A percentile compares a stretch with the other conserved stretches of the same genome.
Conservation (phyloP, 1,284 basidiomycete species). For the Kwoniella shivajii region DNA sequence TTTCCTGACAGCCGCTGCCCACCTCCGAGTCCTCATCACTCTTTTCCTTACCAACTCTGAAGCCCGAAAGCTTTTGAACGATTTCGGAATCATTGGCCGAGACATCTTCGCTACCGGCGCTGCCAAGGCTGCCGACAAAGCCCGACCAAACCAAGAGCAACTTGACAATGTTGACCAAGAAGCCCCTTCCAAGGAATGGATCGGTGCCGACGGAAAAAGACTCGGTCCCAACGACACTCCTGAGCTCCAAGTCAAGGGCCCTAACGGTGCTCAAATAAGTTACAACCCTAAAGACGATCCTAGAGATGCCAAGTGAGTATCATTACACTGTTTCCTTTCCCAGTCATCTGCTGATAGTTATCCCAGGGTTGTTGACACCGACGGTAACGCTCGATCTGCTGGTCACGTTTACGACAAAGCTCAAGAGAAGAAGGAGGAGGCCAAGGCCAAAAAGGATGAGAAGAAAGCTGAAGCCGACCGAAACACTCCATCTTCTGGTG, state of each 20-base stretch:
- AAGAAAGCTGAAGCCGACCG: slow-evolving; percentile 43
- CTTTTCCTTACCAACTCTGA: slow-evolving; percentile 89
- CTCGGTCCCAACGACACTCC: slow-evolving; percentile 54
- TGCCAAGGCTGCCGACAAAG: slow-evolving; percentile 68
- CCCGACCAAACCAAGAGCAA: slow-evolving; percentile 68
- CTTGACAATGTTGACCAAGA: slow-evolving; percentile 71
- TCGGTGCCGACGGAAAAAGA: slow-evolving; percentile 54
- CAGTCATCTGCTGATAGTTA: not conserved
- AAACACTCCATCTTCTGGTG: slow-evolving; percentile 35
- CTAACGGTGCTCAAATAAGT: slow-evolving; percentile 51
- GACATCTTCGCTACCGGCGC: slow-evolving; percentile 81
- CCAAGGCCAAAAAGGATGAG: slow-evolving; percentile 36
- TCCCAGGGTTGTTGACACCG: slow-evolving; percentile 45
- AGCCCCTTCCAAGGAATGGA: slow-evolving; percentile 64
- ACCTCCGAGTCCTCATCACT: slow-evolving; percentile 79
- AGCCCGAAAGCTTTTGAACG: slow-evolving; percentile 81
- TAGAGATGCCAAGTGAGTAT: slow-evolving; percentile 37
- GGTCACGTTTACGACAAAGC: slow-evolving; percentile 48
- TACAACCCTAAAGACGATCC: slow-evolving; percentile 56
- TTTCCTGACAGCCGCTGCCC: slow-evolving; percentile 63
- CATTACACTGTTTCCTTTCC: not conserved
- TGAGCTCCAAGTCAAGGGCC: slow-evolving; percentile 48
- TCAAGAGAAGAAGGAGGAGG: slow-evolving; percentile 49
- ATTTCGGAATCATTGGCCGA: slow-evolving; percentile 79
- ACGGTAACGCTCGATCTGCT: slow-evolving; percentile 50